Base-by-base conservation (phyloP, 176 grass and related monocot species). In the Oryza longistaminata region DNA sequence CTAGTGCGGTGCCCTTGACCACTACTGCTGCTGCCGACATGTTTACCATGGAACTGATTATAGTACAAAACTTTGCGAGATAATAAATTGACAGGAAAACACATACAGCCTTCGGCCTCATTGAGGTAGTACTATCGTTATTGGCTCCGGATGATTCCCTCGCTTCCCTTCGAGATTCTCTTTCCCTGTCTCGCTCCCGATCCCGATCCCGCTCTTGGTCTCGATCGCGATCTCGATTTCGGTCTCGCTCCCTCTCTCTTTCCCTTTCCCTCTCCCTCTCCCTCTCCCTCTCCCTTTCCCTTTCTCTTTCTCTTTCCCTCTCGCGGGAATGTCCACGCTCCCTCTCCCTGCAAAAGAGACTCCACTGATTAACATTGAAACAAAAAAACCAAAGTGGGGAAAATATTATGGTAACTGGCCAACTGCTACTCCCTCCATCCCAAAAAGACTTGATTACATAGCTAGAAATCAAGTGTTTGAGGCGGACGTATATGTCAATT, bases 41-140 rank as follows among this genome's bases (percentile, higher is more conserved):
- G 76, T 85, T 39, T 79, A 87, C 77, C 52, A 44, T 82, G 80
- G 83, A 75, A 86, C 71, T 71, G 26, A 85, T 52, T 46, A 71
- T 25, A 86, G 83, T 95, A 92, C 93, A 92, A 22, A 84, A 88
- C 81, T 70, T 89, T 84, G 73, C 61, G 90, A 87, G 80, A 79
- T 90, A 79, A 92, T 67, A 61, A 78, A 72, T 87, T 68, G 78
- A 92, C 88, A 88, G 88, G 87, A 88, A 87, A 83, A 68, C 58
- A 94, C 90, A 85, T 93, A 90, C 92, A 93, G 82, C 90, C 85
- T 87, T 89, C 75, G 55, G 69, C 83, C 86, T 88, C 79, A 91
- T 80, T 26, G 89, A 79, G 68, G 87, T 73, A 88, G 85, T 73
- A 88, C 73, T 73, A 88, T 91, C 83, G 74, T 72, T 88, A 82